Percentiles rank a stretch among this genome's conserved stretches.
Evolutionary conservation across 2,329 filamentous ascomycete genomes (phyloP).

Genomic region (Colletotrichum noveboracense): DNA sequence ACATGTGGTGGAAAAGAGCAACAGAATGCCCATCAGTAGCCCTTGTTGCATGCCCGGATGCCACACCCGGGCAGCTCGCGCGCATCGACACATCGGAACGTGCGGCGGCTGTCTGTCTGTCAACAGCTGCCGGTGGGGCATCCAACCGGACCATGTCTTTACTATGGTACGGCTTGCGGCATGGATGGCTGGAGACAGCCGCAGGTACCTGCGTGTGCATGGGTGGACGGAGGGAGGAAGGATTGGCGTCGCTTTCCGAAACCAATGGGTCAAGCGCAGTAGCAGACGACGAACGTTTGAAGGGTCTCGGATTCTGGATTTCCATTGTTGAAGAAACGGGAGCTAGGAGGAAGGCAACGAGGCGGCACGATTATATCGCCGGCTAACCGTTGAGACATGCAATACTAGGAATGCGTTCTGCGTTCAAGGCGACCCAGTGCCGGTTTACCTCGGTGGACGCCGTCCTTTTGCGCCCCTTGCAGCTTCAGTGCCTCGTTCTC

Average conservation of each 20-base stretch:
- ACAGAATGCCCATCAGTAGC: not conserved
- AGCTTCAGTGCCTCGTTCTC: not conserved
- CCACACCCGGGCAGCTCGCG: not conserved
- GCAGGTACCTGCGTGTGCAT: slow-evolving; percentile 1
- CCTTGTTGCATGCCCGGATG: not conserved
- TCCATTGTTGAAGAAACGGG: not conserved
- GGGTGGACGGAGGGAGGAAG: not conserved
- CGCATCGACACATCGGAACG: not conserved
- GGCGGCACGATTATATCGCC: not conserved
- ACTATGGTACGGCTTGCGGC: not conserved
- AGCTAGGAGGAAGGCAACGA: not conserved
- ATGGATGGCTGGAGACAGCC: not conserved
- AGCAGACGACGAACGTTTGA: not conserved
- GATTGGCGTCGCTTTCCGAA: not conserved
- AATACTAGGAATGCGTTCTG: not conserved
- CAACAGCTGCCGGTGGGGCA: not conserved
- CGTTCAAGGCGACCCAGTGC: not conserved
- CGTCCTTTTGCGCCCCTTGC: not conserved
- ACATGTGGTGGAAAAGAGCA: not conserved
- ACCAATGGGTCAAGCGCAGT: not conserved
- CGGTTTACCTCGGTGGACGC: not conserved
- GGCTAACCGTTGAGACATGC: not conserved
- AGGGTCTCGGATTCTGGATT: not conserved
- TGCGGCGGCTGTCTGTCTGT: not conserved
- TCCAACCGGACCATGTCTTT: not conserved